phyloP scores from a whole-genome alignment of 805 yeast species.

The Hermanozyma aechmeae region DNA sequence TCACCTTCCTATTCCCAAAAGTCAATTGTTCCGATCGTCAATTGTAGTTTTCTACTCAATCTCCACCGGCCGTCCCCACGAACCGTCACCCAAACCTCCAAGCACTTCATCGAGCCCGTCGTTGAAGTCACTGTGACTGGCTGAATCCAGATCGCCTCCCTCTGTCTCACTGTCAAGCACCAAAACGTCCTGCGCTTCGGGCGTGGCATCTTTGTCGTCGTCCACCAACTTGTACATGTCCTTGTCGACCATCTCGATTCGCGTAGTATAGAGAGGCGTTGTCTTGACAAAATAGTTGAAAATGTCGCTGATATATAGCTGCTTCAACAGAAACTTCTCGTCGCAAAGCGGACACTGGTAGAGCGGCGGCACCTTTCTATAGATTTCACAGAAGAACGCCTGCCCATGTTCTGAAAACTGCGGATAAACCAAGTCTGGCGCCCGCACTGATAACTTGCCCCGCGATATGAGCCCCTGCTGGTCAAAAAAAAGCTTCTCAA shows the following conservation, averaged over 20 bases:
- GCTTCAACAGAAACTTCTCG: constrained; percentile 20
- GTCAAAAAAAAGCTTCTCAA: constrained; percentile 6
- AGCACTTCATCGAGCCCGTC: constrained; percentile 24
- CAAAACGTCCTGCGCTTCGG: constrained; percentile 14
- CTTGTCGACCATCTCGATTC: constrained; percentile 27
- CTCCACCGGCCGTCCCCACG: constrained; percentile 32
- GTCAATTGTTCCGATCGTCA: no score
- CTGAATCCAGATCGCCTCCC: constrained; percentile 18
- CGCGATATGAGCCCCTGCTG: constrained; percentile 8
- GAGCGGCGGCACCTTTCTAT: constrained; percentile 13
- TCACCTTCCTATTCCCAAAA: no score
- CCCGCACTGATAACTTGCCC: constrained; percentile 4
- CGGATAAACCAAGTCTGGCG: constrained; percentile 7
- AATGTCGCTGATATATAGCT: constrained; percentile 27
- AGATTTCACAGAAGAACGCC: constrained; percentile 9
- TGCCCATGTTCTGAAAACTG: constrained; percentile 11
- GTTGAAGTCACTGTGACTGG: constrained; percentile 9
- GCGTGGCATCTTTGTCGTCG: constrained; percentile 9
- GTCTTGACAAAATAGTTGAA: constrained; percentile 33
- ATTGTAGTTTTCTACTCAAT: no score
- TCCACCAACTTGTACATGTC: constrained; percentile 24
- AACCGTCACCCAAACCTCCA: constrained; percentile 20
- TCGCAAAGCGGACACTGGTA: constrained; percentile 36
- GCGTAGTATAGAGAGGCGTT: constrained; percentile 23
- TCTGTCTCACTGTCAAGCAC: constrained; percentile 11